Conservation (phyloP, 192 early-diverging fungal species). For the Coemansia sp. region DNA sequence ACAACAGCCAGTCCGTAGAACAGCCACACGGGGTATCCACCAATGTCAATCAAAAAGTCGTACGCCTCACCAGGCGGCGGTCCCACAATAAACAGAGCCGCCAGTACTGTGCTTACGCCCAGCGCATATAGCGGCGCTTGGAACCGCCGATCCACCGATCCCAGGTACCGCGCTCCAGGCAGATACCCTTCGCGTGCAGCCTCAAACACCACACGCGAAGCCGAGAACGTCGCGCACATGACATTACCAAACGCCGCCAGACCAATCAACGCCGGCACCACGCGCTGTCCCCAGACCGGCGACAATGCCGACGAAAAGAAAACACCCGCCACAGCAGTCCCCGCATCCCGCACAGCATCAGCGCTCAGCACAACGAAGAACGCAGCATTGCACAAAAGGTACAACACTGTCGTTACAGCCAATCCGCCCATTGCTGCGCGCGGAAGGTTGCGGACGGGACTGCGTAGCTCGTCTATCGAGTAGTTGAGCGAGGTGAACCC, state of each 20-base stretch:
- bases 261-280: constrained; percentile 52
- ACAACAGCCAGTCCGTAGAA: constrained; percentile 56
- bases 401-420: constrained; percentile 52
- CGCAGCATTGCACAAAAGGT: constrained; percentile 57
- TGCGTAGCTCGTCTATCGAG: constrained; percentile 57
- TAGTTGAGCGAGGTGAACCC: constrained; percentile 62
- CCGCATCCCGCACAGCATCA: constrained; percentile 24
- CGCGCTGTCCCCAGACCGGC: constrained; percentile 39
- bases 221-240: constrained; percentile 42
- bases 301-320: constrained; percentile 53
- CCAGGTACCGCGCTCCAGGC: constrained; percentile 38
- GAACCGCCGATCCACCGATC: constrained; percentile 37
- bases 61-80: constrained; percentile 55
- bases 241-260: constrained; percentile 51
- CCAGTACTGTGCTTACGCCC: constrained; percentile 12
- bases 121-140: constrained; percentile 36
- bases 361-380: constrained; percentile 54
- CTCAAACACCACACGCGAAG: constrained; percentile 54
- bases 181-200: constrained; percentile 56
- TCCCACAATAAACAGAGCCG: constrained; percentile 37
- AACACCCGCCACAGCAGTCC: constrained; percentile 49
- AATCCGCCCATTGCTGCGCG: constrained; percentile 55
- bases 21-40: constrained; percentile 54
- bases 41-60: constrained; percentile 55
- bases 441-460: constrained; percentile 59